Evolutionary conservation across 768 basidiomycete species (phyloP).

Genomic region (Boletus pseudopeckii): DNA sequence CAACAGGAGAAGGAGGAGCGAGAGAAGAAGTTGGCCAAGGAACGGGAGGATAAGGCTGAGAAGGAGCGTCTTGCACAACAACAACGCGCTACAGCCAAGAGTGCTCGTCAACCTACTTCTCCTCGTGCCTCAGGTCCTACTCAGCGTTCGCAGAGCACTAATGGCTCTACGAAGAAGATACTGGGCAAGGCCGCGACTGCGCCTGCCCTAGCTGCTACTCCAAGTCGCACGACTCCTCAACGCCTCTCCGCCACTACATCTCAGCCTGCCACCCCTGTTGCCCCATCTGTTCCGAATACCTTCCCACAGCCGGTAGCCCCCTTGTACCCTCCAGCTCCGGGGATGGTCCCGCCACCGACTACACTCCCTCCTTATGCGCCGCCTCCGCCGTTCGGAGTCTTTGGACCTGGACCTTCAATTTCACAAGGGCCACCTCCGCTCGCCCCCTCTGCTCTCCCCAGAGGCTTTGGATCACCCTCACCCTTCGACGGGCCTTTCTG

Average conservation of each 20-base stretch:
- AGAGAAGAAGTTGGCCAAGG: constrained; percentile 60
- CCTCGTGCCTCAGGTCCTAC: constrained; percentile 50
- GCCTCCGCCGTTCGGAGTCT: constrained; percentile 49
- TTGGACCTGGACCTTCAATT: constrained; percentile 44
- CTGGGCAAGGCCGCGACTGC: constrained; percentile 43
- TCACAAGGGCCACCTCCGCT: constrained; percentile 45
- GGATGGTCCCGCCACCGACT: constrained; percentile 40
- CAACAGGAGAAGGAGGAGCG: constrained; percentile 64
- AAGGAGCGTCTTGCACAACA: constrained; percentile 45
- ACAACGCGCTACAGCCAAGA: constrained; percentile 49
- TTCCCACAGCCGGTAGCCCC: constrained; percentile 45
- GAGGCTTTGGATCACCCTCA: constrained; percentile 48
- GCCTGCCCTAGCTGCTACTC: constrained; percentile 31
- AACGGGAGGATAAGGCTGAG: constrained; percentile 56
- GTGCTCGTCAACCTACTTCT: constrained; percentile 48
- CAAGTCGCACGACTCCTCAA: constrained; percentile 37
- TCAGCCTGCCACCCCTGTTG: constrained; percentile 46
- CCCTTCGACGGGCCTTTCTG: constrained; percentile 51
- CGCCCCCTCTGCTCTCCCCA: constrained; percentile 52
- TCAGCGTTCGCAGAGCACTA: constrained; percentile 45
- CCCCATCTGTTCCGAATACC: constrained; percentile 30
- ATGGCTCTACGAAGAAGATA: constrained; percentile 58
- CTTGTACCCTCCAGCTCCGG: constrained; percentile 44
- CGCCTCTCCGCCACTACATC: constrained; percentile 35
- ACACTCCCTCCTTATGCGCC: constrained; percentile 56